A percentile compares a stretch with the other conserved stretches of the same genome.
Evolutionary conservation across 768 basidiomycete genomes (phyloP).

Genomic region (Pleurotus eryngii): DNA sequence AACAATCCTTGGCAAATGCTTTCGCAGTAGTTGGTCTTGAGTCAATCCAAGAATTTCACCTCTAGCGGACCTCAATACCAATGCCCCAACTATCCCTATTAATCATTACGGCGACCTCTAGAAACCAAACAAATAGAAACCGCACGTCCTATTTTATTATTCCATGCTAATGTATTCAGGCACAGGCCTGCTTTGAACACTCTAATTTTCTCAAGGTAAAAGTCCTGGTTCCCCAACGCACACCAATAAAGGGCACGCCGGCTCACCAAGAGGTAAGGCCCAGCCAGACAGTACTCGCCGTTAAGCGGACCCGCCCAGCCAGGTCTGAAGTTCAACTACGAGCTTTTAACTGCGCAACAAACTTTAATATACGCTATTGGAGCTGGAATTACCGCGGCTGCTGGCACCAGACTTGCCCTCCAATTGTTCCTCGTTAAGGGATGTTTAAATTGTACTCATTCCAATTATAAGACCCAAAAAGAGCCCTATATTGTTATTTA

Average conservation of each 20-base stretch:
- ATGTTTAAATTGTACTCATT: constrained; percentile 43
- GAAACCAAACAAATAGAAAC: background rate
- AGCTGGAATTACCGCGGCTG: constrained; percentile 25
- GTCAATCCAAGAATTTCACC: background rate
- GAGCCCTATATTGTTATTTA: constrained; percentile 41
- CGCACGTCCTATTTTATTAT: background rate
- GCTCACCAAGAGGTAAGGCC: background rate
- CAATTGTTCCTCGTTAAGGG: constrained; percentile 39
- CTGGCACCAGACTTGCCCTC: constrained; percentile 31
- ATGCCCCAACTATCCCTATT: background rate
- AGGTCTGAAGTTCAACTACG: constrained; percentile 29
- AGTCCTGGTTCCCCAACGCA: background rate
- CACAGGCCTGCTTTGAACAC: background rate
- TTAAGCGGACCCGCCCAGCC: background rate
- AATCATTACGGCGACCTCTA: background rate
- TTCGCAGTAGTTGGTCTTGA: background rate
- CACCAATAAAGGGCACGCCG: background rate
- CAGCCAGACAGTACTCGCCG: background rate
- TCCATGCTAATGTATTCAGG: background rate
- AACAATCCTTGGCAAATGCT: background rate
- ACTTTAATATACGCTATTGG: constrained; percentile 40
- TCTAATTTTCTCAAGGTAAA: background rate
- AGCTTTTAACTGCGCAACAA: constrained; percentile 45
- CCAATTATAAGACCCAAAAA: constrained; percentile 39
- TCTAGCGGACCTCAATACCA: background rate